Base-by-base conservation (phyloP, 2,329 filamentous ascomycete species). In the Penicillium paneum region DNA sequence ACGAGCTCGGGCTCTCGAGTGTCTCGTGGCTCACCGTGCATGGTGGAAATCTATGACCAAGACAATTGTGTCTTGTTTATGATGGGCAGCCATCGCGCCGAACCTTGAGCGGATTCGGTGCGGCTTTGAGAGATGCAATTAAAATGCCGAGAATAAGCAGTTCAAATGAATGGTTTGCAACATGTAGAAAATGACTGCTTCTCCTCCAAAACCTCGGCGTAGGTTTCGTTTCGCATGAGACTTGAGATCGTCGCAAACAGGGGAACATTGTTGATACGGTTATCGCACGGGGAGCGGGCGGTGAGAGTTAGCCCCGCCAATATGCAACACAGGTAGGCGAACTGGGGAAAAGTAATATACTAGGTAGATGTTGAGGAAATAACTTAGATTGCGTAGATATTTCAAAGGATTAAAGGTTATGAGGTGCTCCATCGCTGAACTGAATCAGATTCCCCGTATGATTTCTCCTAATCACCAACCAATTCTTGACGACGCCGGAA, bases 31-130 rank as follows among this genome's bases (percentile, higher is more conserved):
- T 67, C 60, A 78, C 76, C 76, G 72, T 56, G 89, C 88, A 80
- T 93, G 89, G 74, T 93, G 89, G 70, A 93, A 93, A 72, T 88
- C 89, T 65, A 93, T 88, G 55, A 93, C 88, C 60, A 87, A 85
- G 45, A 93, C 87, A 69, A 92, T 79, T 41, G 89, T 89, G 53
- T 71, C 67, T 65, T 74, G 71, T 79, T 76, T 70, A 87, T 88
- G 67, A 54, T 51, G 63, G 47, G 58, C 43, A 55, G 70, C 64
- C 66, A 72, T 72, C 54, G 57, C 56, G 60, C 50, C 46, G 60
- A 52, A 42, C 56, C 46, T 52, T 58, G 57, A 26, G 8, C 50
- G 41, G 36, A 54, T 38, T 21, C 7, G 45, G 34, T 28, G 26
- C 17, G 17, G 38, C 10, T 29, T 35, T 26, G 17, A 26, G 32